phyloP scores from a whole-genome alignment of 2,329 filamentous ascomycete species.

The Neonectria hederae region DNA sequence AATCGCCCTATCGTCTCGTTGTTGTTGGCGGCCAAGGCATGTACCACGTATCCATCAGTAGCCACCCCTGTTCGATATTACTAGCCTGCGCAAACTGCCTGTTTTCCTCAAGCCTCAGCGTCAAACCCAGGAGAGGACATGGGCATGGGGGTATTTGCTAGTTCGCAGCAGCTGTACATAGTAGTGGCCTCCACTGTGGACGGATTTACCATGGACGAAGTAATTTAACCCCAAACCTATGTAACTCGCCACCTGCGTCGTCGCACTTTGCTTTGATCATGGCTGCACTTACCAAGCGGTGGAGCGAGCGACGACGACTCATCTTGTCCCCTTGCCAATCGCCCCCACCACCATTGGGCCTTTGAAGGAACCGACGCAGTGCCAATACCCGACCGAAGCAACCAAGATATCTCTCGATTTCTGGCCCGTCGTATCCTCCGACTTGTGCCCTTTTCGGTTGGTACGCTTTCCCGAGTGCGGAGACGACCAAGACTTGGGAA shows the following conservation, averaged over 20 bases:
- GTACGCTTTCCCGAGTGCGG: background rate
- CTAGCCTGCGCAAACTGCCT: slow-evolving; percentile 1
- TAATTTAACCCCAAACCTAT: slow-evolving; percentile 1
- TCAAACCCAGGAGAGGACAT: background rate
- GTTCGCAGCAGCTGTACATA: background rate
- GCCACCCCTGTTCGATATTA: background rate
- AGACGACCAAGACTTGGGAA: slow-evolving; percentile 2
- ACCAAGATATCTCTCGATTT: background rate
- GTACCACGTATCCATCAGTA: background rate
- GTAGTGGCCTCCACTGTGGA: background rate
- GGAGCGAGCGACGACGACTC: slow-evolving; percentile 3
- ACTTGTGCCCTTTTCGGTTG: background rate
- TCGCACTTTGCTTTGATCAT: slow-evolving; percentile 2
- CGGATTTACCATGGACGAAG: background rate
- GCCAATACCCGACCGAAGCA: background rate
- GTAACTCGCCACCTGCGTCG: slow-evolving; percentile 5
- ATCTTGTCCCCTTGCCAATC: background rate
- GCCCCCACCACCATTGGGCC: background rate
- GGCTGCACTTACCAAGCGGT: slow-evolving; percentile 2
- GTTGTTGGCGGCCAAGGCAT: slow-evolving; percentile 12
- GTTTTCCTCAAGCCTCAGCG: background rate
- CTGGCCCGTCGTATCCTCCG: background rate
- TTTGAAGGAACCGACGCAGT: background rate
- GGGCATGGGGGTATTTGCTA: background rate
- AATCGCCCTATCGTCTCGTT: slow-evolving; percentile 4